Conservation (phyloP, 331 rosid genomes). For the Saraca asoca region DNA sequence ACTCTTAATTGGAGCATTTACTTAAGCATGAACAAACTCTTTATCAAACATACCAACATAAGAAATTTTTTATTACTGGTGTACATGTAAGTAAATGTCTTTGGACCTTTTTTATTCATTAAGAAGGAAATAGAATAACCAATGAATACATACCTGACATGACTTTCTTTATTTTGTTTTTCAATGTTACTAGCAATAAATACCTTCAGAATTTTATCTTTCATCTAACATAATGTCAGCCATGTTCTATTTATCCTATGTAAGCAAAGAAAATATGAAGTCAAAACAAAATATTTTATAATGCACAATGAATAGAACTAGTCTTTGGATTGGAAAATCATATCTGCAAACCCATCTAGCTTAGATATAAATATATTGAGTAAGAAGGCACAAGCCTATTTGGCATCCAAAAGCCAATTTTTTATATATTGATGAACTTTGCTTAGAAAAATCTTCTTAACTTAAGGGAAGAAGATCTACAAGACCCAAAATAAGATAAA, state of each 20-base stretch:
- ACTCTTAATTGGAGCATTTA: too few relatives aligned
- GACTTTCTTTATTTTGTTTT: too few relatives aligned
- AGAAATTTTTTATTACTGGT: too few relatives aligned
- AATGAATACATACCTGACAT: too few relatives aligned
- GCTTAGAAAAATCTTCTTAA: conserved; percentile 62
- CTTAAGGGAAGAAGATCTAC: conserved; percentile 77
- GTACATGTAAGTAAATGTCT: too few relatives aligned
- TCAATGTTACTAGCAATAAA: too few relatives aligned
- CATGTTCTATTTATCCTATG: conserved; percentile 77
- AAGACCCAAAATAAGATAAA: conserved; percentile 44
- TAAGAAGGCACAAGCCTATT: conserved; percentile 85
- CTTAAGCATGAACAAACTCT: too few relatives aligned
- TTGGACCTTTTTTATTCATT: too few relatives aligned
- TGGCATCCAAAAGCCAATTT: conserved; percentile 87
- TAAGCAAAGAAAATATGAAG: conserved; percentile 34
- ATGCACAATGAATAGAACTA: conserved; percentile 6
- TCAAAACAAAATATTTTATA: conserved; percentile 22
- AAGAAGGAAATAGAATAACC: too few relatives aligned
- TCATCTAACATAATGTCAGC: conserved; percentile 86
- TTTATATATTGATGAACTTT: conserved; percentile 85
- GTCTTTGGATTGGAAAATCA: conserved; percentile 32
- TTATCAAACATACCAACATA: too few relatives aligned
- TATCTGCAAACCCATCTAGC: conserved; percentile 74
- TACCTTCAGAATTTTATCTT: too few relatives aligned
- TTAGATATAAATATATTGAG: conserved; percentile 57